Conservation (phyloP, 805 yeast genomes). For the Schizosaccharomyces lindneri region DNA sequence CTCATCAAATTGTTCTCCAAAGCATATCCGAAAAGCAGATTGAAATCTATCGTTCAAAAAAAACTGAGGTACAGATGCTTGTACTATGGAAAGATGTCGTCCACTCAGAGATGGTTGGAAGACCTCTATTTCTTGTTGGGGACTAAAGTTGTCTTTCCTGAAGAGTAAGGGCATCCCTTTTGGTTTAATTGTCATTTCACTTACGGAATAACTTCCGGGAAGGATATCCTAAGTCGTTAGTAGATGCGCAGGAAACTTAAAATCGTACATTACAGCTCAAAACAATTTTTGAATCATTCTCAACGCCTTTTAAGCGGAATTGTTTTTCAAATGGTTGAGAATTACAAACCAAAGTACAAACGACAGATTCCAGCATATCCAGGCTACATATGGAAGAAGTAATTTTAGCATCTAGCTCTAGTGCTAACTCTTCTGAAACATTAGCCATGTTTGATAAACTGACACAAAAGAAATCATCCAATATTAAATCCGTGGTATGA, state of each 20-base stretch:
- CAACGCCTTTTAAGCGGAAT: not conserved
- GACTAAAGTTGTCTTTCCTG: not conserved
- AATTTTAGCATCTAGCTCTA: no score
- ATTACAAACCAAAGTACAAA: not conserved
- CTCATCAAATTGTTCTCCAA: no score
- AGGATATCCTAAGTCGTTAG: not conserved
- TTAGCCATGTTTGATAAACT: no score
- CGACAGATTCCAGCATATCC: not conserved
- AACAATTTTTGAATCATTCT: not conserved
- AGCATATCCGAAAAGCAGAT: no score
- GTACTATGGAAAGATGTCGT: not conserved
- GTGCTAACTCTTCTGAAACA: no score
- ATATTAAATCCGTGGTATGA: no score
- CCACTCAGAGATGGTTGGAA: not conserved
- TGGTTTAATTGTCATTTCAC: not conserved
- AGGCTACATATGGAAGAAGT: not conserved
- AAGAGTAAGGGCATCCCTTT: not conserved
- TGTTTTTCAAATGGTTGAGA: not conserved
- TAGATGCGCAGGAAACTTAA: not conserved
- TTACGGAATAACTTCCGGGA: not conserved
- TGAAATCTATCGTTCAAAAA: no score
- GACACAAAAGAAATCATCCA: no score
- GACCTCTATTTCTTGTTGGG: not conserved
- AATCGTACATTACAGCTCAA: not conserved
- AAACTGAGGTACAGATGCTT: no score